Evolutionary conservation across 805 yeast species (phyloP), one percentile per base, ranked within the genome.

Genomic region (Yarrowia porcina): DNA sequence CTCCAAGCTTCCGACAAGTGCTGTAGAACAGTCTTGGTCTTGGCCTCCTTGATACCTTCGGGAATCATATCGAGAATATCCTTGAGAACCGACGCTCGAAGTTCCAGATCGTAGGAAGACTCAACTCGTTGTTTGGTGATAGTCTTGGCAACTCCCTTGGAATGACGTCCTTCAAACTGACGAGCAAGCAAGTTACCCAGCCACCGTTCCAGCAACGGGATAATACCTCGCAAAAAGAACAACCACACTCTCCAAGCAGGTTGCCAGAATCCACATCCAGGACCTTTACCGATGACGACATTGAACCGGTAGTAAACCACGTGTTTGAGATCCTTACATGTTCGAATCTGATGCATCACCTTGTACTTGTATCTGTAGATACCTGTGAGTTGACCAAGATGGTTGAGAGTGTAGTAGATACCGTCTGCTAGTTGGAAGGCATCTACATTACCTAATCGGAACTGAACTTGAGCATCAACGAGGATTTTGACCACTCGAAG

Each of bases 181-280:
- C 99, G 83, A 2, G 96, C 87, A 39, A 94, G 76, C 63, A 94
- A 77, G 68, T 94, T 94, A 1, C 97, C 96, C 30, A 94, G 77
- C 99, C 99, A 94, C 73, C 97, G 79, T 74, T 94, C 99, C 17
- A 94, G 76, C 59, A 94, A 74, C 0, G 99, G 99, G 23, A 91
- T 87, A 17, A 86, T 86, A 18, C 99, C 99, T 68, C 99, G 80
- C 76, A 94, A 75, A 74, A 93, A 93, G 61, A 85, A 88, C 1
- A 94, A 77, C 99, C 99, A 94, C 1, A 92, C 93, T 68, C 97
- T 79, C 99, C 98, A 94, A 0, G 97, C 89, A 0, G 99, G 99
- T 71, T 94, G 98, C 99, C 99, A 94, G 73, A 94, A 89, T 1
- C 99, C 99, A 77, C 96, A 89, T 0, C 99, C 99, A 1, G 99